A percentile compares a stretch with the other conserved stretches of the same genome.
phyloP scores from a whole-genome alignment of 176 grass and related monocot species.

The Triticum aestivum region DNA sequence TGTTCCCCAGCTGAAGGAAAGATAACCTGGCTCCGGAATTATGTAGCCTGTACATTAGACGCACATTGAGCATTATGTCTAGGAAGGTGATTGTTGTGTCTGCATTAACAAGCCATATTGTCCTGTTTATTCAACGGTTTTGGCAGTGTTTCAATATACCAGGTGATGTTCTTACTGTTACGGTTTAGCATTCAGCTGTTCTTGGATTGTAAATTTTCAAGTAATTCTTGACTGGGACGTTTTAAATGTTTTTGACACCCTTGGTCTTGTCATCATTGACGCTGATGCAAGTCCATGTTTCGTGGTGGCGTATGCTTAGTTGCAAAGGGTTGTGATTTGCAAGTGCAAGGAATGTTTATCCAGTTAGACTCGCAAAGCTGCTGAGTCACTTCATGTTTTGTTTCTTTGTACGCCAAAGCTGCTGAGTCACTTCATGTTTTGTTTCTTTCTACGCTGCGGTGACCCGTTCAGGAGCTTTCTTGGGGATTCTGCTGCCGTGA shows the following conservation, averaged over 20 bases:
- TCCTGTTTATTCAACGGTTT: neutral
- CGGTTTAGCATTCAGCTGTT: neutral
- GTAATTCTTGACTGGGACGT: neutral
- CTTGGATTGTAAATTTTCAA: neutral
- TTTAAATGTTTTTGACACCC: neutral
- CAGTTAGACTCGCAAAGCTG: neutral
- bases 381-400: neutral
- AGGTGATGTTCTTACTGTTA: constrained; percentile 11
- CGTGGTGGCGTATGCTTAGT: neutral
- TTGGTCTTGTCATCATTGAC: neutral
- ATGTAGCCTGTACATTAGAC: constrained; percentile 49
- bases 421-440: neutral
- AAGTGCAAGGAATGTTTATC: neutral
- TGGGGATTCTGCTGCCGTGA: neutral
- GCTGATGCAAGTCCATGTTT: neutral
- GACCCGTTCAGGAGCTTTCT: neutral
- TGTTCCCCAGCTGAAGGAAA: constrained; percentile 12
- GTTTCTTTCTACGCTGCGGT: neutral
- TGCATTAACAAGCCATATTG: constrained; percentile 20
- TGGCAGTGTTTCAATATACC: constrained; percentile 19
- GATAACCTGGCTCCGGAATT: constrained; percentile 29
- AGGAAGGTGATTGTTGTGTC: constrained; percentile 37
- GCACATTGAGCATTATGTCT: constrained; percentile 36
- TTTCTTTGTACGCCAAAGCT: neutral
- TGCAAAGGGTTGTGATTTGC: neutral